Evolutionary conservation across 1,284 basidiomycete genomes (phyloP).

Genomic region (Peniophora sp.): DNA sequence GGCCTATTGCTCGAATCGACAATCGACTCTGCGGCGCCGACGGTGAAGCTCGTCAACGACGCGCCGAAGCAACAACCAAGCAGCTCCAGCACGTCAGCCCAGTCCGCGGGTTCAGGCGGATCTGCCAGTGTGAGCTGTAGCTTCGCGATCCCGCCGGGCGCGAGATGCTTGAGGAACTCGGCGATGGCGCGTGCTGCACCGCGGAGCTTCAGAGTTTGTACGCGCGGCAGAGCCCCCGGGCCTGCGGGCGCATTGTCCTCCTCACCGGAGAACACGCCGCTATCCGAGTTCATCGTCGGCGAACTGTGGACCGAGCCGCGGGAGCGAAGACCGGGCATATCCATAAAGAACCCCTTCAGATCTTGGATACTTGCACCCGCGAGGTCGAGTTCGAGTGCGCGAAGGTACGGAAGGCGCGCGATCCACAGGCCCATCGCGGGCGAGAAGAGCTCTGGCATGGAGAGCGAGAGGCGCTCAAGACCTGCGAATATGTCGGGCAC

Average conservation of each 20-base stretch:
- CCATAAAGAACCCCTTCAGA: constrained; percentile 62
- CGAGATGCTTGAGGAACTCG: constrained; percentile 61
- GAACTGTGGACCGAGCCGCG: constrained; percentile 35
- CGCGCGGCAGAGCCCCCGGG: constrained; percentile 42
- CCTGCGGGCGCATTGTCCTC: constrained; percentile 64
- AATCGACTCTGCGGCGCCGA: constrained; percentile 14
- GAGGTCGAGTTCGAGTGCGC: constrained; percentile 59
- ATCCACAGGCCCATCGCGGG: constrained; percentile 64
- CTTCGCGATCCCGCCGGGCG: constrained; percentile 41
- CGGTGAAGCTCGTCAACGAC: constrained; percentile 43
- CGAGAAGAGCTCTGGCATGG: constrained; percentile 63
- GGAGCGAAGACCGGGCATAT: constrained; percentile 20
- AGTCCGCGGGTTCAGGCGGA: constrained; percentile 61
- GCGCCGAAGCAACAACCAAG: constrained; percentile 54
- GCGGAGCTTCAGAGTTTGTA: constrained; percentile 56
- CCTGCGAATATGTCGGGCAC: too few relatives aligned
- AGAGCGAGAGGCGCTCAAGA: constrained; percentile 54
- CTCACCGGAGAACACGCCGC: constrained; percentile 62
- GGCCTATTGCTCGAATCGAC: background rate
- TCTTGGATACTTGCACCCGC: constrained; percentile 56
- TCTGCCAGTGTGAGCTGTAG: constrained; percentile 72
- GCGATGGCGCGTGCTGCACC: constrained; percentile 61
- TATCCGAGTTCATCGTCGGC: constrained; percentile 33
- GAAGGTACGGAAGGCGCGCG: constrained; percentile 49
- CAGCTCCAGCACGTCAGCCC: constrained; percentile 57